Conservation (phyloP, 2,329 filamentous ascomycete species). For the Parastagonospora avenae region DNA sequence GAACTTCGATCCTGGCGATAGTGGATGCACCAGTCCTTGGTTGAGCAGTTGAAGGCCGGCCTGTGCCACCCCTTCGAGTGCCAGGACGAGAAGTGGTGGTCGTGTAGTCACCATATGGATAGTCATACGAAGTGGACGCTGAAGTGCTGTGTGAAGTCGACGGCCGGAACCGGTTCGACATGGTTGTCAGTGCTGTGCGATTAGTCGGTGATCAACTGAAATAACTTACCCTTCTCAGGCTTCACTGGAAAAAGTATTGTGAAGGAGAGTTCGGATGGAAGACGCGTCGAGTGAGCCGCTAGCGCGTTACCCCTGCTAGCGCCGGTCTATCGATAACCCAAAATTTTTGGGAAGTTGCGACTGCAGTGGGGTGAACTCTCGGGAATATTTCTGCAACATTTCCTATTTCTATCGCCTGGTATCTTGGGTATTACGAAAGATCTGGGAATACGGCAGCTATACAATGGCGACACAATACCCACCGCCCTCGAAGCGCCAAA, state of each 20-base stretch:
- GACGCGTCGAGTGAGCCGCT: conserved; percentile 14
- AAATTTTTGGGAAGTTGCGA: conserved; percentile 13
- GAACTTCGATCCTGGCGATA: conserved; percentile 60
- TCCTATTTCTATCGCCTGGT: background rate
- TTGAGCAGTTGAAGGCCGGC: conserved; percentile 52
- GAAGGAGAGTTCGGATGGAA: conserved; percentile 2
- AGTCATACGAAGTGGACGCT: conserved; percentile 38
- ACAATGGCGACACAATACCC: conserved; percentile 80
- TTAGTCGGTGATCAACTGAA: conserved; percentile 27
- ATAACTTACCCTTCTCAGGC: conserved; percentile 1
- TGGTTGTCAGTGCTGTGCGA: conserved; percentile 26
- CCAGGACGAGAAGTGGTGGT: conserved; percentile 44
- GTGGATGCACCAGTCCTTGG: conserved; percentile 63
- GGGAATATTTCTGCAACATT: background rate
- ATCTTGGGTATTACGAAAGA: background rate
- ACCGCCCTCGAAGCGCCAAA: conserved; percentile 88
- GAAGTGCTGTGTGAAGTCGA: conserved; percentile 41
- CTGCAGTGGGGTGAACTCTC: conserved; percentile 1
- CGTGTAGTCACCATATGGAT: conserved; percentile 43
- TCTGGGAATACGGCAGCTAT: background rate
- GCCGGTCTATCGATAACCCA: conserved; percentile 27
- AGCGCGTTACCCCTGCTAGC: conserved; percentile 30
- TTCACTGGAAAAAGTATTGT: conserved; percentile 1
- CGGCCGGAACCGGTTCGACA: conserved; percentile 30
- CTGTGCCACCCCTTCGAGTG: conserved; percentile 35